These are phyloP conservation scores for Penicillium crystallinum DNA, from an alignment of 495 filamentous ascomycete genomes.

Conservation along the genomic window DNA sequence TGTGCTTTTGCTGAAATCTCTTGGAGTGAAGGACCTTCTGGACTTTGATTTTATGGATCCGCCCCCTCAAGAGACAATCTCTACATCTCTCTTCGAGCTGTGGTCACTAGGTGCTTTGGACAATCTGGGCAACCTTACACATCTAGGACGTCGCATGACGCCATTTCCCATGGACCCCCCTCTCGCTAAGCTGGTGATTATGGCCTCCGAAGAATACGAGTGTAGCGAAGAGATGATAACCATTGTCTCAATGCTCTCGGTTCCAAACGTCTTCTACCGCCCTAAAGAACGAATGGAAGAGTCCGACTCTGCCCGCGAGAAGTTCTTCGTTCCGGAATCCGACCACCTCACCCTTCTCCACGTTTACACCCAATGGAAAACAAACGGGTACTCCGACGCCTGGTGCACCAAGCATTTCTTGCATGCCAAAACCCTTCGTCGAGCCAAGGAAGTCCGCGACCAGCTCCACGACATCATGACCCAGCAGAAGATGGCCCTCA, in stretches of 20 bases:
- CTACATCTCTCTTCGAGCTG: conserved; percentile 93
- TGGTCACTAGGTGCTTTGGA: conserved; percentile 95
- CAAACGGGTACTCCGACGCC: conserved; percentile 80
- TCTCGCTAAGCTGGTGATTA: conserved; percentile 91
- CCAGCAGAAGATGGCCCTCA: conserved; percentile 80
- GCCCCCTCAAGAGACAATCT: conserved; percentile 95
- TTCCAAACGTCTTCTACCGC: conserved; percentile 94
- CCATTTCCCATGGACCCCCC: conserved; percentile 96
- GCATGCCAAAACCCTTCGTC: conserved; percentile 82
- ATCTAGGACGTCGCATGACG: conserved; percentile 87
- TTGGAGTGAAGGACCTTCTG: conserved; percentile 89
- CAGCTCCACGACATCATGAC: conserved; percentile 95
- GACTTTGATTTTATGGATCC: conserved; percentile 99
- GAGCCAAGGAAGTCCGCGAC: conserved; percentile 88
- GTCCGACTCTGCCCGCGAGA: conserved; percentile 92
- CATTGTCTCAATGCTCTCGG: conserved; percentile 96
- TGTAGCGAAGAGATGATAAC: conserved; percentile 98
- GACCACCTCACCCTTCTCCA: conserved; percentile 95
- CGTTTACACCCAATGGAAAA: conserved; percentile 93
- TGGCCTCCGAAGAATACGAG: conserved; percentile 70
- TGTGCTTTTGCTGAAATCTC: conserved; percentile 86
- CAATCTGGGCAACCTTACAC: conserved; percentile 88
- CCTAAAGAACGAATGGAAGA: conserved; percentile 97
- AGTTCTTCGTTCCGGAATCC: conserved; percentile 97
- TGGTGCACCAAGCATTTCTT: conserved; percentile 95